Evolutionary conservation across 441 rosid species (phyloP).

Genomic region (Macaranga tanarius): DNA sequence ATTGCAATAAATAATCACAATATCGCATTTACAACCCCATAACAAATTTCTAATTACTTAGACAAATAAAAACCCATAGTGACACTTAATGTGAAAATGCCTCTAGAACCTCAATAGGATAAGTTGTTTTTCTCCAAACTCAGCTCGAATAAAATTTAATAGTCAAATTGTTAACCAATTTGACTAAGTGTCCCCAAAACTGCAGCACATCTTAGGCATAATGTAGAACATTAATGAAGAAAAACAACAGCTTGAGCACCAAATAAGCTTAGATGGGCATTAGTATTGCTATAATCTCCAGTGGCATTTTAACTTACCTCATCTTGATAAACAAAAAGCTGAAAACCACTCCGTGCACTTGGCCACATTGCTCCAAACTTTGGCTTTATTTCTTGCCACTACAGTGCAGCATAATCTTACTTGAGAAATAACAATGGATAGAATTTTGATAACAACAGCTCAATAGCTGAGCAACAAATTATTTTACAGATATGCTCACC

Average conservation of each 20-base stretch:
- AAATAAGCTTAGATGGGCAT: slow-evolving; percentile 2
- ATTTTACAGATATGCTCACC: slow-evolving; percentile 43
- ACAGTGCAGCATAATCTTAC: slow-evolving; percentile 28
- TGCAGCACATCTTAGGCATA: not conserved
- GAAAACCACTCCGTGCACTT: slow-evolving; percentile 92
- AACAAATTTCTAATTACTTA: not conserved
- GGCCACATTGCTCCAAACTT: slow-evolving; percentile 96
- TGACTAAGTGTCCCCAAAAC: not conserved
- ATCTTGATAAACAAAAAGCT: slow-evolving; percentile 84
- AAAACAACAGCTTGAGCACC: not conserved
- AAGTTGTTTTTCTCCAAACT: not conserved
- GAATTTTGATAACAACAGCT: slow-evolving; percentile 1
- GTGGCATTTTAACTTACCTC: slow-evolving; percentile 47
- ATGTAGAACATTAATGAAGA: not conserved
- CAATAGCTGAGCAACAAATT: slow-evolving; percentile 18
- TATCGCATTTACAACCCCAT: not conserved
- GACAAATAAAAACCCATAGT: no score
- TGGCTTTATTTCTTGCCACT: slow-evolving; percentile 99
- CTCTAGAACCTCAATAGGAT: not conserved
- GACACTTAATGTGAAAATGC: not conserved
- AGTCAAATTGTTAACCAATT: not conserved
- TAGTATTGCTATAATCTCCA: not conserved
- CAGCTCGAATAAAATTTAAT: slow-evolving; percentile 4
- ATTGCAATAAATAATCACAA: not conserved
- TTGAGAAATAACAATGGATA: slow-evolving; percentile 21